Evolutionary conservation across 1,284 basidiomycete species (phyloP).

Genomic region (Ganoderma sinense): DNA sequence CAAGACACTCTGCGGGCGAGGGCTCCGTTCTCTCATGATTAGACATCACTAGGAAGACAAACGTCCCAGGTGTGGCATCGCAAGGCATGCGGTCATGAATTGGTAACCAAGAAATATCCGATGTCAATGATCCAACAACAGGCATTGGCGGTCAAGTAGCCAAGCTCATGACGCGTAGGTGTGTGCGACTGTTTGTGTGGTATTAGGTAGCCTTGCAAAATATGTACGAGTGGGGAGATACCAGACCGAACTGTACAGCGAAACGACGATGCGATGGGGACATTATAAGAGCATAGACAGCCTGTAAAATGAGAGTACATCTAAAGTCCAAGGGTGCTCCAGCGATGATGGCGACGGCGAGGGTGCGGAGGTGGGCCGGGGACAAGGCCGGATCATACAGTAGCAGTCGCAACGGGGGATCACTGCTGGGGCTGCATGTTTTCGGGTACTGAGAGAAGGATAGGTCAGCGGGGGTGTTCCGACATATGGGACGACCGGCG

Average conservation of each 20-base stretch:
- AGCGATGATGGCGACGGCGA: background rate
- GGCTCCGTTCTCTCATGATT: too few relatives aligned
- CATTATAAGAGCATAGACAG: constrained; percentile 33
- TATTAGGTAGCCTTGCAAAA: constrained; percentile 18
- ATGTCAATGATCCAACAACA: background rate
- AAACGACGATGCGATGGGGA: constrained; percentile 15
- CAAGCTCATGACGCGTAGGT: background rate
- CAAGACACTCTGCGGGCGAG: background rate
- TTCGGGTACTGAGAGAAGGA: constrained; percentile 41
- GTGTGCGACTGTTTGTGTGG: constrained; percentile 10
- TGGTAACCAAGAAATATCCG: background rate
- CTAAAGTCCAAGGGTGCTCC: constrained; percentile 32
- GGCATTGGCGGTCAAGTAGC: background rate
- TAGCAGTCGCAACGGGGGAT: constrained; percentile 9
- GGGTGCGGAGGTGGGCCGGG: background rate
- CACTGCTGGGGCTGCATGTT: constrained; percentile 41
- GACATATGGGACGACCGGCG: background rate
- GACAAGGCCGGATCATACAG: background rate
- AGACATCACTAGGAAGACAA: background rate
- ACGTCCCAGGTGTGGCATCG: background rate
- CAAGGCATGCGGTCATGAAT: background rate
- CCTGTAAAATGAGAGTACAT: constrained; percentile 34
- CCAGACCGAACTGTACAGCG: constrained; percentile 23
- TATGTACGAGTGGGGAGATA: constrained; percentile 28
- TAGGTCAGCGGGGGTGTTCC: background rate